Evolutionary conservation across 192 early-diverging fungal species (phyloP).

Genomic region (Borealophlyctis nickersoniae): DNA sequence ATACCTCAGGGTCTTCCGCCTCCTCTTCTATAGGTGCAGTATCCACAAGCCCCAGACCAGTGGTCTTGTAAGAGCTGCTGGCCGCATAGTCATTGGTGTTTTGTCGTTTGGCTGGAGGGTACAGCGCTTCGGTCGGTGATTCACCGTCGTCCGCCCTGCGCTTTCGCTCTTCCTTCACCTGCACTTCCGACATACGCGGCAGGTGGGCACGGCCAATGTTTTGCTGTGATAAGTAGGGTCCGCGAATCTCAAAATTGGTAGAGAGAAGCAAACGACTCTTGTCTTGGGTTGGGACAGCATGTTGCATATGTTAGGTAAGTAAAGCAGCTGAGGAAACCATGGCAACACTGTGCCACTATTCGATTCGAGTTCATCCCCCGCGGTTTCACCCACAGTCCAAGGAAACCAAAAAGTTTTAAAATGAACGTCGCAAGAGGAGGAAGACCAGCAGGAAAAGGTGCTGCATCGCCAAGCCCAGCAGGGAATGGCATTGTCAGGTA

Average conservation of each 20-base stretch:
- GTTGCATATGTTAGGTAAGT: too few relatives aligned
- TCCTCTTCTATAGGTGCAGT: too few relatives aligned
- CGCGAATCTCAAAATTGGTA: not conserved
- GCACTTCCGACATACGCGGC: constrained; percentile 13
- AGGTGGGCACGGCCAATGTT: not conserved
- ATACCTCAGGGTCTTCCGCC: too few relatives aligned
- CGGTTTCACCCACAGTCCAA: not conserved
- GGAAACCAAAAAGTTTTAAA: too few relatives aligned
- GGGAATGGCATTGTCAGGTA: not conserved
- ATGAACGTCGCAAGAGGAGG: not conserved
- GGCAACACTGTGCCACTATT: too few relatives aligned
- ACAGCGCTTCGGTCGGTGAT: not conserved
- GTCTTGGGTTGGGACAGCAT: not conserved
- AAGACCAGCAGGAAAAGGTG: not conserved
- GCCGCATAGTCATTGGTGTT: constrained; percentile 3
- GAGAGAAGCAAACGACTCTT: not conserved
- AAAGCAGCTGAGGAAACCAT: too few relatives aligned
- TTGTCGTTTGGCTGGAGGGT: constrained; percentile 15
- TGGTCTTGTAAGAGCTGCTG: too few relatives aligned
- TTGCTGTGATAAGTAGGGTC: too few relatives aligned
- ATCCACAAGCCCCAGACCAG: too few relatives aligned
- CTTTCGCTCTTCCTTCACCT: constrained; percentile 13
- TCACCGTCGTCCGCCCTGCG: constrained; percentile 22
- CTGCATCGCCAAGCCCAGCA: not conserved
- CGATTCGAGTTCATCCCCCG: not conserved